A percentile compares a stretch with the other conserved stretches of the same genome.
phyloP scores from a whole-genome alignment of 805 yeast genomes.

The Candida sithepensis region DNA sequence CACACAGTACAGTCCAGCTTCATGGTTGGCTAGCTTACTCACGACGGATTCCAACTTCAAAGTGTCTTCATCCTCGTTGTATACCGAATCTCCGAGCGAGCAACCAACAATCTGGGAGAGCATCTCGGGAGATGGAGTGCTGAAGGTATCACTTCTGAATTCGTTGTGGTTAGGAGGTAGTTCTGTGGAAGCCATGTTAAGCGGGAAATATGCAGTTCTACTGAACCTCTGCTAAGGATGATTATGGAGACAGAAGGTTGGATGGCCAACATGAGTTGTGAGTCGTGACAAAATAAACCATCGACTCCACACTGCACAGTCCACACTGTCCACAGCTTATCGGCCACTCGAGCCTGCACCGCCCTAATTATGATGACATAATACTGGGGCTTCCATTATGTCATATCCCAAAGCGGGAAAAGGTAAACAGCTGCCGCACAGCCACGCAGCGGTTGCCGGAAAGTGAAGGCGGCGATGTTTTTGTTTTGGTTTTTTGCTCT shows the following conservation, averaged over 20 bases:
- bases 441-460: background rate
- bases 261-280: too few relatives aligned
- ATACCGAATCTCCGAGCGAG: constrained; percentile 84
- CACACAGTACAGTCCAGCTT: constrained; percentile 76
- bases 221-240: too few relatives aligned
- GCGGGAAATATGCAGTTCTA: too few relatives aligned
- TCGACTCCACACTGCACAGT: too few relatives aligned
- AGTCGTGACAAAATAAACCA: too few relatives aligned
- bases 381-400: too few relatives aligned
- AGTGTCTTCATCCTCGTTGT: constrained; percentile 76
- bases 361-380: too few relatives aligned
- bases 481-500: too few relatives aligned
- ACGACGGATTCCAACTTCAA: constrained; percentile 58
- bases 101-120: constrained; percentile 52
- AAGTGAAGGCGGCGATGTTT: background rate
- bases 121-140: constrained; percentile 80
- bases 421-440: constrained; percentile 10
- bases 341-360: too few relatives aligned
- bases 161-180: constrained; percentile 37
- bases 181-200: background rate
- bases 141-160: constrained; percentile 80
- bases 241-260: too few relatives aligned
- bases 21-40: constrained; percentile 70
- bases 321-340: too few relatives aligned
- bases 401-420: constrained; percentile 7